Evolutionary conservation across 2,329 filamentous ascomycete genomes (phyloP), one percentile per base, ranked within the genome.

Genomic region (Cordyceps farinosa): DNA sequence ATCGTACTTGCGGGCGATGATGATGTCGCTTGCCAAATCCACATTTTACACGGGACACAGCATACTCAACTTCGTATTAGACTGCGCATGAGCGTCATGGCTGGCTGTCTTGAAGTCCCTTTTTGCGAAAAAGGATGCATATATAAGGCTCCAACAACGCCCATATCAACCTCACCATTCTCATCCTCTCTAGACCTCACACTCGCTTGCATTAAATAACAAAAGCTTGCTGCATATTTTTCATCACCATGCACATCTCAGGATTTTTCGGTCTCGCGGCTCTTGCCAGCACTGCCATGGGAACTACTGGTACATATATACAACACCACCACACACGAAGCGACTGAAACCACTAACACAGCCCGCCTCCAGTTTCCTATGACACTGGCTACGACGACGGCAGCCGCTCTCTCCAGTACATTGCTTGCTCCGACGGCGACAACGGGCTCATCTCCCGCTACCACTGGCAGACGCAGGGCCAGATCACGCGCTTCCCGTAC

Each of bases 351-450:
- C 27, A 15, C 57, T 45, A 36, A 53, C 48, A 45, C 34, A 27
- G 11, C 38, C 42, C 50, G 40, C 48, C 62, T 66, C 56, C n/a
- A 74, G 89, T 92, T 70, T 88, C 87, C 67, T 94, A 88, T 76
- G 90, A 93, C 77, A 76, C 78, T 27, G 86, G 82, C 71, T 95
- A 91, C 77, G 90, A 93, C 71, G 78, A 88, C 66, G 73, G 73
- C 52, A 67, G 68, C 65, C 82, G 86, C 64, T 79, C 83, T 51
- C 73, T 93, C 61, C 79, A 76, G 40, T 73, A 71, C 5, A 81
- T 92, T 51, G 73, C 87, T 65, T 92, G 89, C 83, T 89, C 85
- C 38, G 85, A 91, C 71, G 89, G 89, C 61, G 53, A 66, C 65
- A 88, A 90, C 75, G 89, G 89, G 64, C 81, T 91, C 66, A 84